phyloP scores from a whole-genome alignment of 148 eudicot species.

The Gaultheria prostrata region DNA sequence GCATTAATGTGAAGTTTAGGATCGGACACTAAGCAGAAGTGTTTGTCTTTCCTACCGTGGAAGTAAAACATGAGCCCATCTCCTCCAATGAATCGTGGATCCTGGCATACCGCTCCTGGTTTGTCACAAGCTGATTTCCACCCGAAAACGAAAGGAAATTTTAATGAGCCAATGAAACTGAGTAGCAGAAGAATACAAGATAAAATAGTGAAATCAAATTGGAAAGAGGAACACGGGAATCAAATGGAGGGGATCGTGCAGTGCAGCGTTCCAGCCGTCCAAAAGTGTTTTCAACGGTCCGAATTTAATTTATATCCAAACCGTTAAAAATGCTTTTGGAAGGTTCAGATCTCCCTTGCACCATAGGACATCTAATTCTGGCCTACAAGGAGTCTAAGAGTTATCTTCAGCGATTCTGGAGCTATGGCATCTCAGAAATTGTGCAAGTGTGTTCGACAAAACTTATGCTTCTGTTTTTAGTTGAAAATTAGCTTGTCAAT shows the following conservation, averaged over 20 bases:
- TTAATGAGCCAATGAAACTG: background rate
- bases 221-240: background rate
- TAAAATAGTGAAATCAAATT: background rate
- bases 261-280: too few relatives aligned
- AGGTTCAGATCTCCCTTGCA: too few relatives aligned
- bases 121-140: conserved; percentile 21
- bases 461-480: too few relatives aligned
- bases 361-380: background rate
- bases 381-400: background rate
- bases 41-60: conserved; percentile 19
- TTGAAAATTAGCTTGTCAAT: too few relatives aligned
- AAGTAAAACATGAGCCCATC: conserved; percentile 23
- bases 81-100: conserved; percentile 20
- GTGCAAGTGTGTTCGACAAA: too few relatives aligned
- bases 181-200: background rate
- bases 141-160: background rate
- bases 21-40: conserved; percentile 23
- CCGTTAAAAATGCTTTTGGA: too few relatives aligned
- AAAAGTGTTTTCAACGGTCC: too few relatives aligned
- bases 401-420: background rate
- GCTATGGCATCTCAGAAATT: too few relatives aligned
- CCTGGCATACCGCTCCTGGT: conserved; percentile 28
- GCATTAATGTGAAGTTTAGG: conserved; percentile 17
- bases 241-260: too few relatives aligned
- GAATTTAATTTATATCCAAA: too few relatives aligned